These are phyloP conservation scores for Lichenothelia convexa DNA, from an alignment of 495 filamentous ascomycete genomes.

Conservation along the genomic window DNA sequence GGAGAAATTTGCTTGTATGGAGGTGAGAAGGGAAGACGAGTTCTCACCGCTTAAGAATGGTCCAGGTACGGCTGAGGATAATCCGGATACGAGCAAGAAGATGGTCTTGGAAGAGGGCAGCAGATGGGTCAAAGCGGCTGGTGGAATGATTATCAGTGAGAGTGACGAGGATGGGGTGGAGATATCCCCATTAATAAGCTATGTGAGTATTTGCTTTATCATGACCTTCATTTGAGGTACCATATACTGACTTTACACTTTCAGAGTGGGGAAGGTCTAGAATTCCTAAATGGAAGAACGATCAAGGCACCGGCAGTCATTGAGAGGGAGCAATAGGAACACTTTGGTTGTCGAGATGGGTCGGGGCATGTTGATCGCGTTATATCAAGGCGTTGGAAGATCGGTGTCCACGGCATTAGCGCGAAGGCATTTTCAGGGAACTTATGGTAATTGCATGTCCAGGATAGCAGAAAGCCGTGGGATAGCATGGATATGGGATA, in stretches of 20 bases:
- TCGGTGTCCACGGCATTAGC: not conserved
- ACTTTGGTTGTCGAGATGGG: no score
- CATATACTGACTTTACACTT: no score
- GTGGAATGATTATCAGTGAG: constrained; percentile 58
- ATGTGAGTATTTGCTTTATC: constrained; percentile 41
- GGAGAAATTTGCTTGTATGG: constrained; percentile 81
- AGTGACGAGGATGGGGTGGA: constrained; percentile 56
- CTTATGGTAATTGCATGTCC: no score
- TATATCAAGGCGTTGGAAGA: not conserved
- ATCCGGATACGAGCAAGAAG: constrained; percentile 73
- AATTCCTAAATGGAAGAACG: constrained; percentile 51
- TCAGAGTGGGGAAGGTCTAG: constrained; percentile 80
- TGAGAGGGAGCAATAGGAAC: constrained; percentile 44
- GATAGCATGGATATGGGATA: no score
- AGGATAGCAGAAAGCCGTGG: no score
- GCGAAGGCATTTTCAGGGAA: not conserved
- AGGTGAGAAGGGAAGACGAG: constrained; percentile 92
- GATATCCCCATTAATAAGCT: constrained; percentile 84
- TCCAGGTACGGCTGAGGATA: constrained; percentile 74
- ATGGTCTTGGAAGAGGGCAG: constrained; percentile 83
- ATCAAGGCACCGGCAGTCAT: constrained; percentile 62
- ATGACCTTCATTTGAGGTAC: no score
- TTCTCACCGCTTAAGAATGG: constrained; percentile 98
- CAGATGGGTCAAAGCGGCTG: constrained; percentile 65
- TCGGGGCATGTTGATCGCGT: no score